Evolutionary conservation across 2,329 filamentous ascomycete genomes (phyloP).

Genomic region (Aureobasidium leucospermi): DNA sequence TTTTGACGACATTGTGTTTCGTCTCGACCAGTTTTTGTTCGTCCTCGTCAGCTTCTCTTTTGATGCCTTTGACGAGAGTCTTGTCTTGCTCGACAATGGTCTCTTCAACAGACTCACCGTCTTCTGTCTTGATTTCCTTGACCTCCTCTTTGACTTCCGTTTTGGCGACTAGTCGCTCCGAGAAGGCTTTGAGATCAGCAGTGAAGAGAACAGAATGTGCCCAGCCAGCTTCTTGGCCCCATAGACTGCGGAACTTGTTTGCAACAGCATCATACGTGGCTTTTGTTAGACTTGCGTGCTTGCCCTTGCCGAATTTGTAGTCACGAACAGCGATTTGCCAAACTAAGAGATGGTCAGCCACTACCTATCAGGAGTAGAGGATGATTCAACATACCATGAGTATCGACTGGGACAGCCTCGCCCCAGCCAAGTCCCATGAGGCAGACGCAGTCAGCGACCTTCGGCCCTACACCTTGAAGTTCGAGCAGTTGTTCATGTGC

Average conservation of each 20-base stretch:
- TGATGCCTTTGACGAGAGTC: conserved; percentile 32
- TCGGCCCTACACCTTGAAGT: conserved; percentile 86
- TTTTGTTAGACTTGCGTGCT: conserved; percentile 79
- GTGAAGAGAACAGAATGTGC: conserved; percentile 96
- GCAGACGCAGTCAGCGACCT: conserved; percentile 94
- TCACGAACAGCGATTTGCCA: conserved; percentile 98
- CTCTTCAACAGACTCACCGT: conserved; percentile 18
- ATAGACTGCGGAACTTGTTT: conserved; percentile 79
- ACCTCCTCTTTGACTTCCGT: conserved; percentile 42
- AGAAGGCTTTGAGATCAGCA: conserved; percentile 80
- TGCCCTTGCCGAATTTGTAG: conserved; percentile 82
- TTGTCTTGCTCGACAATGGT: conserved; percentile 28
- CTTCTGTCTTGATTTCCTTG: conserved; percentile 29
- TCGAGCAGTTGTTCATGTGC: conserved; percentile 74
- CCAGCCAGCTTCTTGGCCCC: conserved; percentile 94
- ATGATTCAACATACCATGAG: conserved; percentile 52
- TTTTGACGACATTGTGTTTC: conserved; percentile 29
- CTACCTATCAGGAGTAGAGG: neutral
- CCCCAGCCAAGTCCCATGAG: conserved; percentile 95
- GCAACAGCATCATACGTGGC: conserved; percentile 83
- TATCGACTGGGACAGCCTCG: conserved; percentile 91
- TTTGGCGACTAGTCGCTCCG: conserved; percentile 53
- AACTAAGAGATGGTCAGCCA: conserved; percentile 42
- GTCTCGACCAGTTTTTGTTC: conserved; percentile 33
- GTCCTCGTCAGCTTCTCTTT: conserved; percentile 33